These are phyloP conservation scores for Mallotus japonicus DNA, from an alignment of 441 rosid genomes.

Conservation along the genomic window DNA sequence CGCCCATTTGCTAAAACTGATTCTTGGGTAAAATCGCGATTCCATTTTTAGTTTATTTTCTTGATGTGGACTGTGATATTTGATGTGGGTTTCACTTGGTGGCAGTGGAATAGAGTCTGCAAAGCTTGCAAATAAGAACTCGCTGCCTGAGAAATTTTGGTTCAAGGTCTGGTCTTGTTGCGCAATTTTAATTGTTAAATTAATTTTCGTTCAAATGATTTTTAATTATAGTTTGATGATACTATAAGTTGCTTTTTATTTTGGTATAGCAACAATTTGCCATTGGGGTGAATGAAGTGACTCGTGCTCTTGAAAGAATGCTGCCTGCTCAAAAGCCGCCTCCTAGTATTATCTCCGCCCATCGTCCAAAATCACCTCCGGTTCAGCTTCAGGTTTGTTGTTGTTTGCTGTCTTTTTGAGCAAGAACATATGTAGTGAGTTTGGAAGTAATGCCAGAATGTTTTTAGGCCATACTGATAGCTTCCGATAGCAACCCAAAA, in stretches of 20 bases:
- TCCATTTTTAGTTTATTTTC: background rate
- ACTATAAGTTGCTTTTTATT: background rate
- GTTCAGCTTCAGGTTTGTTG: constrained; percentile 64
- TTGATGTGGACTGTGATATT: background rate
- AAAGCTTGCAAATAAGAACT: constrained; percentile 44
- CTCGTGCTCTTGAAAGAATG: constrained; percentile 83
- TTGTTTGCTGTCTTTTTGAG: background rate
- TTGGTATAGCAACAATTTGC: constrained; percentile 73
- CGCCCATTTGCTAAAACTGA: constrained; percentile 48
- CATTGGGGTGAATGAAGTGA: constrained; percentile 88
- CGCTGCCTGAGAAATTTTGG: constrained; percentile 83
- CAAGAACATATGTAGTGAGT: no score
- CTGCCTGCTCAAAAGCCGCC: constrained; percentile 26
- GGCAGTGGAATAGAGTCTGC: constrained; percentile 60
- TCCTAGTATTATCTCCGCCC: constrained; percentile 4
- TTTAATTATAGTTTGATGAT: background rate
- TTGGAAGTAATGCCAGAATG: background rate
- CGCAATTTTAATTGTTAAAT: background rate
- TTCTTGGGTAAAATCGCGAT: constrained; percentile 46
- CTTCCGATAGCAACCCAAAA: constrained; percentile 76
- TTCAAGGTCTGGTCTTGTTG: constrained; percentile 51
- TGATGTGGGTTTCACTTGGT: background rate
- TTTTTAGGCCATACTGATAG: constrained; percentile 61
- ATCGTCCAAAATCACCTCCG: constrained; percentile 27
- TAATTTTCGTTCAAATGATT: background rate